Evolutionary conservation across 2,329 filamentous ascomycete genomes (phyloP).

Genomic region (Pseudogymnoascus sp.): DNA sequence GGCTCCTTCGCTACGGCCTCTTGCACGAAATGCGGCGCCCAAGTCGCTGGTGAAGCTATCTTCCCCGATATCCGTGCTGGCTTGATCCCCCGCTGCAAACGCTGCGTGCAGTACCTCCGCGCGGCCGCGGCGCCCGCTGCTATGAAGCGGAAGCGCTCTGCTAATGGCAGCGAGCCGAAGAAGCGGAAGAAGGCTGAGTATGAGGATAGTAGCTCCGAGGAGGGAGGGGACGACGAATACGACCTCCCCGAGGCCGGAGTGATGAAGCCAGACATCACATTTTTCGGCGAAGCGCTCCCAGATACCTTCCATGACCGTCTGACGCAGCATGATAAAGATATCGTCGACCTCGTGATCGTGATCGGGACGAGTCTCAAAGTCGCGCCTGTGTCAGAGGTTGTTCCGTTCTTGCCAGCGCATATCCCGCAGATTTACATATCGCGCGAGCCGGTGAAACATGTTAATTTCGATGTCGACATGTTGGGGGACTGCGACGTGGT

Average conservation of each 20-base stretch:
- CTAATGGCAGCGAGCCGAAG: conserved; percentile 38
- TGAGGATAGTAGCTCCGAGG: conserved; percentile 29
- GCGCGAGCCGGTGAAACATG: conserved; percentile 72
- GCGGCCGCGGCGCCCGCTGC: conserved; percentile 41
- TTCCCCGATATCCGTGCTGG: conserved; percentile 71
- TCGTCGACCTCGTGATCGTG: conserved; percentile 83
- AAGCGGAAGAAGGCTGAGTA: conserved; percentile 20
- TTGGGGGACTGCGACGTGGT: conserved; percentile 93
- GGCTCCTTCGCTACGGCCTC: conserved; percentile 90
- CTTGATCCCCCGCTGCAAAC: conserved; percentile 66
- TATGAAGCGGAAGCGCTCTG: conserved; percentile 46
- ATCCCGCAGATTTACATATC: conserved; percentile 89
- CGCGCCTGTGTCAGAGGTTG: conserved; percentile 86
- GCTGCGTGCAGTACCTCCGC: conserved; percentile 52
- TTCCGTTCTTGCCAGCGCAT: conserved; percentile 65
- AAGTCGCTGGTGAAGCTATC: conserved; percentile 67
- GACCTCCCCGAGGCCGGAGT: conserved; percentile 63
- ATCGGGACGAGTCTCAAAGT: conserved; percentile 96
- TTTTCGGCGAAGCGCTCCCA: conserved; percentile 88
- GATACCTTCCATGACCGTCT: conserved; percentile 74
- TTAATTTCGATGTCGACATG: conserved; percentile 93
- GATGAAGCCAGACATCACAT: conserved; percentile 97
- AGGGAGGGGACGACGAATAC: conserved; percentile 42
- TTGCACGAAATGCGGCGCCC: conserved; percentile 72
- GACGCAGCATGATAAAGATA: conserved; percentile 68